Evolutionary conservation across 495 filamentous ascomycete species (phyloP), one percentile per base, ranked within the genome.

Genomic region (Lasiosphaeria miniovina): DNA sequence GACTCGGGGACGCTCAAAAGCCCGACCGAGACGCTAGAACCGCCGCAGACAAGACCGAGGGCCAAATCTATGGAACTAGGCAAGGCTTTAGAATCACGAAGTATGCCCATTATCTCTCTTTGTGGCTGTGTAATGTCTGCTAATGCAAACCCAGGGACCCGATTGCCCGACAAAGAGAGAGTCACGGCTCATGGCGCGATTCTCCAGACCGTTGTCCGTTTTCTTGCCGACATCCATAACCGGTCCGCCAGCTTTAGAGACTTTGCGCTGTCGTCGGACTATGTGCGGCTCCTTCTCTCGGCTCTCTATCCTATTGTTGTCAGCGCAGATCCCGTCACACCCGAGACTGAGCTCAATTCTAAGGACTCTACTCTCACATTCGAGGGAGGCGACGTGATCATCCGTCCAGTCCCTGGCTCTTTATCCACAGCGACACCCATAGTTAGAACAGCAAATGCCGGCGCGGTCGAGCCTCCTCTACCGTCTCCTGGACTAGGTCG

Each of bases 291-390:
- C 36, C 74, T 98, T 11, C 79, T 96, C 33, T 83, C 82, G 31
- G 84, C 88, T 43, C 76, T 98, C 4, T 98, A 90, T 65, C 92
- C 94, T 14, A 82, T 92, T 45, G 79, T 96, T 61, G 90, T 94
- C 38, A 91, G 89, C 66, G 85, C 91, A 12, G 90, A 96, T 70
- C 77, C 85, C 49, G 86, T 96, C 45, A 87, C 82, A 58, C 85
- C 94, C 4, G 88, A 93, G 64, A 88, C 83, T 11, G 94, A 98
- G 68, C 75, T 97, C 17, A 85, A 89, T 64, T 89, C 89, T 31
- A 82, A 87, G 46, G 86, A 93, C 59, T 88, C 88, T 35, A 80
- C 84, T 1, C 82, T 96, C 54, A 92, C 84, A 31, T 94, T 96
- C 62, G 90, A 93, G 59, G 93, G 91, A 10, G 84, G 88, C 58